Evolutionary conservation across 2,329 filamentous ascomycete genomes (phyloP), one percentile per base, ranked within the genome.

Genomic region (Paraconiothyrium brasiliense): DNA sequence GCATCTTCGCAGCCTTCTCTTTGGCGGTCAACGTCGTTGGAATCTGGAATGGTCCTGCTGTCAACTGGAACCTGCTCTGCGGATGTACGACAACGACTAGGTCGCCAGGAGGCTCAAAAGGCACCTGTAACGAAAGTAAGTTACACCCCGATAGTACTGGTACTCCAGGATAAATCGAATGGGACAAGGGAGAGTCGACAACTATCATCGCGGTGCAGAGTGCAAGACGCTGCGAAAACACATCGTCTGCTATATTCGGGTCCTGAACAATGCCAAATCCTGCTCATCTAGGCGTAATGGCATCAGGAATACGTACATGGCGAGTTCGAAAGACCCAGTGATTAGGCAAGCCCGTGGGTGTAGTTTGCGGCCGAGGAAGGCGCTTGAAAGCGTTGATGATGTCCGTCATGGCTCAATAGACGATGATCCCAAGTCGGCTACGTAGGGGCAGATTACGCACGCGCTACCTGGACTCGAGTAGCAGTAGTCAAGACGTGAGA

Each of bases 291-390:
- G 16, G 16, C 7, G 14, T 2, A 9, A 16, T 41, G 16, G 16
- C 8, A 41, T 41, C 16, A 4, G 16, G 7, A 20, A n/a, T 20
- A 41, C 39, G 7, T 41, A 41, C 39, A 41, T 41, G 39, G 9
- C 48, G 48, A 37, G 5, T 37, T 13, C 16, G 30, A 16, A 51
- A 51, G 2, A 51, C 32, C 48, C 32, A 51, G 48, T 51, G 32
- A 37, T 51, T 51, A 16, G 48, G 34, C 48, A 51, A 24, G 20
- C 48, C 30, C 13, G 32, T 35, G 22, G 48, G 32, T 22, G 48
- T 51, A 32, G 22, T 20, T 24, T 22, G 32, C 24, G 30, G 30
- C n/a, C 48, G 30, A 20, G 48, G 32, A 14, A 51, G 32, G 37
- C 48, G 48, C 32, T 51, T 51, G 48, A 51, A 51, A 37, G 32